Base-by-base conservation (phyloP, 495 filamentous ascomycete species). In the Xylaria flabelliformis region DNA sequence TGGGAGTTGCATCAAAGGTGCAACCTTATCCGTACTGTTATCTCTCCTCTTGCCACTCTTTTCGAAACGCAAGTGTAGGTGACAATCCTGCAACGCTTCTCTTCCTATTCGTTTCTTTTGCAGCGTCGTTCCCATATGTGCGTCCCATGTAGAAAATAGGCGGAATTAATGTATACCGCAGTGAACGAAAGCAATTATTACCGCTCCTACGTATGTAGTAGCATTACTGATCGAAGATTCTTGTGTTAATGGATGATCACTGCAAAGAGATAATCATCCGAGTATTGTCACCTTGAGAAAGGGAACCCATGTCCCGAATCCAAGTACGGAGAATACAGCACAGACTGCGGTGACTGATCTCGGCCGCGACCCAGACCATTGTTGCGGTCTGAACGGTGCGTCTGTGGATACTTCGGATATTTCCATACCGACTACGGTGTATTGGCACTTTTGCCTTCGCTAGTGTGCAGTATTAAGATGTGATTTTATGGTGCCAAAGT, bases 381-480 rank as follows among this genome's bases (percentile, higher is more conserved):
- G 29, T 41, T 56, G 50, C 36, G 44, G 65, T 44, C 19, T 44
- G 44, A 44, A 29, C 56, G 50, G 65, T 44, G 65, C 50, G 48
- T n/a, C 34, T 51, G 64, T 67, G 50, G 65, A 29, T 56, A 67
- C 36, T 24, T 58, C 53, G 39, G 67, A 61, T 59, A 48, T 59
- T 59, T 59, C 67, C 67, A 68, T 44, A 53, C 64, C 29, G 51
- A 19, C 63, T 51, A 29, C 12, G 51, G 63, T 66, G 21, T 24
- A 64, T 41, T 69, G 67, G 67, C 67, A 59, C 53, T 46, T 59
- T 69, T 69, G 53, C 32, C 67, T 48, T 59, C 17, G 41, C 41
- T 48, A 48, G 39, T 58, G 32, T 69, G 51, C 39, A 69, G 36
- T 21, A 41, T 59, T 59, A 61, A 44, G 24, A 61, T 59, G 13